These are phyloP conservation scores for Fusarium armeniacum DNA, from an alignment of 2,329 filamentous ascomycete genomes.

Conservation along the genomic window DNA sequence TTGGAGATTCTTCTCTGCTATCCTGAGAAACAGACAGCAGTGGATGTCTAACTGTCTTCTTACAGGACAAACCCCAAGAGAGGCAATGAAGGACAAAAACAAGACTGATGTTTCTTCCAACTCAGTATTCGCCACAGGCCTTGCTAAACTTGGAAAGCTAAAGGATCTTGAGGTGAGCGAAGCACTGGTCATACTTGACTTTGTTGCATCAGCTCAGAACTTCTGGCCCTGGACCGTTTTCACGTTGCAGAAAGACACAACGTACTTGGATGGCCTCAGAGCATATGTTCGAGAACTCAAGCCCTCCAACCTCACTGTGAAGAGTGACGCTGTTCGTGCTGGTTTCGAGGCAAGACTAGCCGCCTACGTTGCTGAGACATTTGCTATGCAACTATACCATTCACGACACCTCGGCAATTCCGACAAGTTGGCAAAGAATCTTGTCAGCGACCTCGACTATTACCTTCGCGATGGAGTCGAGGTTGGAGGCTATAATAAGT, in stretches of 20 bases:
- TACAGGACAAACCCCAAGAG: conserved; percentile 86
- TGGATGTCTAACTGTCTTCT: conserved; percentile 96
- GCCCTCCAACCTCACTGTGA: conserved; percentile 65
- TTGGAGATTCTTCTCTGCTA: conserved; percentile 88
- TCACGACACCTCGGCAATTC: conserved; percentile 81
- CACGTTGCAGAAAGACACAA: conserved; percentile 78
- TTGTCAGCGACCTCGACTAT: conserved; percentile 83
- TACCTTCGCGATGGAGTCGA: conserved; percentile 82
- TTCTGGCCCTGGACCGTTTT: conserved; percentile 96
- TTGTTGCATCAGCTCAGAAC: conserved; percentile 89
- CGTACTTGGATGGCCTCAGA: conserved; percentile 79
- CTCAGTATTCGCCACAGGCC: conserved; percentile 80
- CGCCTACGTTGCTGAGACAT: conserved; percentile 86
- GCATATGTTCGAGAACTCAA: conserved; percentile 75
- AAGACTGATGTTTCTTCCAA: conserved; percentile 64
- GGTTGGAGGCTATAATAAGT: conserved; percentile 87
- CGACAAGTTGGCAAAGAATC: conserved; percentile 73
- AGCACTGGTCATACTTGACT: conserved; percentile 83
- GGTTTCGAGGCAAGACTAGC: conserved; percentile 79
- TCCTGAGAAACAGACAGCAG: conserved; percentile 91
- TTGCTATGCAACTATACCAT: conserved; percentile 91
- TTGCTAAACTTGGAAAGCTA: conserved; percentile 78
- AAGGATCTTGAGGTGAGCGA: conserved; percentile 73
- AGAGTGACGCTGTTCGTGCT: conserved; percentile 68
- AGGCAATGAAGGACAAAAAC: conserved; percentile 73